A percentile compares a stretch with the other conserved stretches of the same genome.
These are phyloP conservation scores for Mycena pura DNA, from an alignment of 768 basidiomycete genomes.

Conservation along the genomic window DNA sequence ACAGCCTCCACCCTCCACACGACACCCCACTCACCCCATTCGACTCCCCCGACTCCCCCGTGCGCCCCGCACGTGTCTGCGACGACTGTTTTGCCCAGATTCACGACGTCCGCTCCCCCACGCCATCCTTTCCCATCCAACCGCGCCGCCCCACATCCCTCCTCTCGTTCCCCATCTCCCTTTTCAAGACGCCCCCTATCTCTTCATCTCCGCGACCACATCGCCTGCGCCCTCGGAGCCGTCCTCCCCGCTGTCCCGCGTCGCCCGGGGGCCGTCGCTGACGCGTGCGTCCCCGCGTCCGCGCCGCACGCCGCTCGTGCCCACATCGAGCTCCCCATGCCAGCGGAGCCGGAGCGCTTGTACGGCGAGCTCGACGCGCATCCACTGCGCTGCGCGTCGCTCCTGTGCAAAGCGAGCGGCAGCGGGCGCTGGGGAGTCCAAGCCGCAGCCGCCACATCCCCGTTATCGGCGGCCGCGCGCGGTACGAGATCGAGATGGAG, in stretches of 20 bases:
- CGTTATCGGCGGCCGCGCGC: constrained; percentile 68
- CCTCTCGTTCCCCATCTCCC: constrained; percentile 42
- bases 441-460: constrained; percentile 68
- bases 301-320: constrained; percentile 34
- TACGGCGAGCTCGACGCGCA: constrained; percentile 77
- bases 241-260: constrained; percentile 34
- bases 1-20: constrained; percentile 74
- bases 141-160: constrained; percentile 39
- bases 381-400: constrained; percentile 68
- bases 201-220: constrained; percentile 24
- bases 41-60: constrained; percentile 63
- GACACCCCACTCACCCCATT: constrained; percentile 62
- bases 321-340: constrained; percentile 36
- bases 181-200: constrained; percentile 45
- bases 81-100: constrained; percentile 80
- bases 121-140: constrained; percentile 49
- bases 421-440: no score
- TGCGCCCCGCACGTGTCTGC: constrained; percentile 68
- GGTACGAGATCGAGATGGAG: constrained; percentile 75
- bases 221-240: constrained; percentile 37
- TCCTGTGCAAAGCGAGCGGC: constrained; percentile 78
- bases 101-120: constrained; percentile 49
- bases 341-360: constrained; percentile 49
- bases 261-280: constrained; percentile 29
- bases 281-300: constrained; percentile 24